Conservation (phyloP, 1,139 yeast species). For the Suhomyces yuchorum region DNA sequence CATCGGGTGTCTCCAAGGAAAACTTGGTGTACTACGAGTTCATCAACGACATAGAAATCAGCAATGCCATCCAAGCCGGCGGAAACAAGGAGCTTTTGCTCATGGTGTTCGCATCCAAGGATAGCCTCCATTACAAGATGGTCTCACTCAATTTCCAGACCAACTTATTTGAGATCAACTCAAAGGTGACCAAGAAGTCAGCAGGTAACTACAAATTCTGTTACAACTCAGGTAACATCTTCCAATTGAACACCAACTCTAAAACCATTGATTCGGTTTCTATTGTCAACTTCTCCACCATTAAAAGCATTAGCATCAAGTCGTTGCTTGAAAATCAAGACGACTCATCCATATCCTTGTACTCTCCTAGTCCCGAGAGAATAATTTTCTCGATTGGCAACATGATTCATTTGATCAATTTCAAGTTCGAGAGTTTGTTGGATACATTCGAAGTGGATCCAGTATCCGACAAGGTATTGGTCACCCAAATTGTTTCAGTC, state of each 20-base stretch:
- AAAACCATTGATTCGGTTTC: conserved; percentile 24
- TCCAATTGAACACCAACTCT: conserved; percentile 24
- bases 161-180: conserved; percentile 23
- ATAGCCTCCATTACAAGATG: conserved; percentile 23
- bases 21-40: conserved; percentile 27
- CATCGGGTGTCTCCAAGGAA: conserved; percentile 8
- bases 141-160: conserved; percentile 26
- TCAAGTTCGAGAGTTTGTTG: conserved; percentile 46
- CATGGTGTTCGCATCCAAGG: conserved; percentile 21
- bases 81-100: conserved; percentile 28
- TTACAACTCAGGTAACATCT: conserved; percentile 32
- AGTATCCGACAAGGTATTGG: conserved; percentile 26
- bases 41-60: conserved; percentile 20
- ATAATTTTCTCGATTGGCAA: conserved; percentile 42
- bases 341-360: conserved; percentile 24
- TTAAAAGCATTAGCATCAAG: conserved; percentile 25
- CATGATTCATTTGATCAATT: conserved; percentile 45
- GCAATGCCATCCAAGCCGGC: conserved; percentile 13
- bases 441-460: conserved; percentile 31
- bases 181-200: conserved; percentile 5
- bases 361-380: conserved; percentile 48
- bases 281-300: conserved; percentile 26
- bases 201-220: conserved; percentile 20
- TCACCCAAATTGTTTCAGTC: conserved; percentile 42
- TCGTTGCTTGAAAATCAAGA: conserved; percentile 20